Conservation (phyloP, 1,284 basidiomycete species). For the Ustilago cynodontis region DNA sequence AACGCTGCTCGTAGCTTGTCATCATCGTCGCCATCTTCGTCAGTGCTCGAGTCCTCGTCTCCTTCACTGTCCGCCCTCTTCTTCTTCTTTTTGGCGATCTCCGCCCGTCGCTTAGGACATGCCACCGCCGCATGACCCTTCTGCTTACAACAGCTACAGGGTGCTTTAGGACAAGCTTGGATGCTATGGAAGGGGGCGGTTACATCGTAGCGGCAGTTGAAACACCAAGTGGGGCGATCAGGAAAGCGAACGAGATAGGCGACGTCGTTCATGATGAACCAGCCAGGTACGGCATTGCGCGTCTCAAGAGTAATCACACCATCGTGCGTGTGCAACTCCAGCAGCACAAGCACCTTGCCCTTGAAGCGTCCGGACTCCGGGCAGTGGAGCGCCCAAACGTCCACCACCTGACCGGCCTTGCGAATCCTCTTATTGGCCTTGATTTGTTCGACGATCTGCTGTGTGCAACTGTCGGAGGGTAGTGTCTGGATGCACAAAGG, state of each 20-base stretch:
- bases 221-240: constrained; percentile 36
- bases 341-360: constrained; percentile 36
- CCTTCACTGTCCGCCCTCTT: not conserved
- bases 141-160: constrained; percentile 27
- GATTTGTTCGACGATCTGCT: not conserved
- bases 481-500: constrained; percentile 37
- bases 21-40: constrained; percentile 12
- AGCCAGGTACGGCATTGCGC: constrained; percentile 30
- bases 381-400: constrained; percentile 30
- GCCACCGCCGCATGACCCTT: constrained; percentile 17
- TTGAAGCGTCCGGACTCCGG: constrained; percentile 12
- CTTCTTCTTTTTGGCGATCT: constrained; percentile 26
- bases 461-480: constrained; percentile 12
- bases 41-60: not conserved
- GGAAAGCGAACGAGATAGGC: constrained; percentile 38
- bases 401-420: constrained; percentile 20
- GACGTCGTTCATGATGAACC: constrained; percentile 19
- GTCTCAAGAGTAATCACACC: constrained; percentile 14
- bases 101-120: constrained; percentile 19
- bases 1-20: not conserved
- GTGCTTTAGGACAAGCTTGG: constrained; percentile 14
- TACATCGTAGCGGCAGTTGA: constrained; percentile 33
- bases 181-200: constrained; percentile 26
- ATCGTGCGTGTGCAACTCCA: constrained; percentile 18
- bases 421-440: constrained; percentile 6